Evolutionary conservation across 148 eudicot species (phyloP), one percentile per base, ranked within the genome.

Genomic region (Hydrangea macrophylla): DNA sequence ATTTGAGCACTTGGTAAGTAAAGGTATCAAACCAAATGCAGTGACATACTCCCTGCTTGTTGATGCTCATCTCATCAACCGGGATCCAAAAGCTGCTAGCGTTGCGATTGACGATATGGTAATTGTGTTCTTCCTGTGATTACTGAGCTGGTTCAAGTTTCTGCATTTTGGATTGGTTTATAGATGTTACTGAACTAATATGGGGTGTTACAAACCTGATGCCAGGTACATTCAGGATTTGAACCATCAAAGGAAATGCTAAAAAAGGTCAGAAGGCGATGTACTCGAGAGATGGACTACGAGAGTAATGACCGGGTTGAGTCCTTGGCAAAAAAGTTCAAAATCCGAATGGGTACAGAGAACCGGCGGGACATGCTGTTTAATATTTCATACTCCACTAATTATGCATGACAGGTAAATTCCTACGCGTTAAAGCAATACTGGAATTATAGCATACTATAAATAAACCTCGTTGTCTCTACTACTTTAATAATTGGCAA

Each of bases 31-130:
- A 54, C 96, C 99, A 71, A 89, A 91, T 76, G 80, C 86, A 61
- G 83, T 62, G 54, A 87, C 99, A 17, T 91, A 87, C 75, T 84
- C 84, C 73, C 76, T 91, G 69, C 93, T 95, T 69, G 82, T 87
- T 63, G 92, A 91, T 84, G 96, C 93, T 69, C 96, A 95, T 82
- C 89, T 95, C 39, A 70, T 78, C 60, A 73, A 74, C 60, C 83
- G 96, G 58, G 92, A 95, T 80, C 83, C 80, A 9, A 87, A 89
- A 74, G 73, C 92, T 70, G 97, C 99, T 76, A 70, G 89, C 18
- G 67, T 92, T 5, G 74, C 78, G 24, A 76, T 91, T 58, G 80
- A 85, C 50, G 66, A 90, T 32, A 87, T 95, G 99, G 97, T 95
- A 85, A 73, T 55, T 60, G 48, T 31, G n/a, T 35, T 18, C 11